Conservation (phyloP, 164 flowering plant genomes). For the Chimonanthus praecox region DNA sequence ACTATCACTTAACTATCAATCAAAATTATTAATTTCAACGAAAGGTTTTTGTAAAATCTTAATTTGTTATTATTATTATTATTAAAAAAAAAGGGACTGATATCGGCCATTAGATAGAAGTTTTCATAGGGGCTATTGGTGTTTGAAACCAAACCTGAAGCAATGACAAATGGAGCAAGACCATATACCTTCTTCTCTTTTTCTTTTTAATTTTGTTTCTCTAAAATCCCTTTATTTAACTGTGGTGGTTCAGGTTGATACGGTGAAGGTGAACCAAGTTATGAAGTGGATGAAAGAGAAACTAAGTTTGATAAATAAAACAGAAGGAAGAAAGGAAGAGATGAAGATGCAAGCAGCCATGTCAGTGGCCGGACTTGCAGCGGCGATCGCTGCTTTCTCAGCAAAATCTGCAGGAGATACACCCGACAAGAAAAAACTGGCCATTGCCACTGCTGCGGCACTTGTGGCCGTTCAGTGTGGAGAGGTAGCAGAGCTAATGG, state of each 20-base stretch:
- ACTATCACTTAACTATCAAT: too few relatives aligned
- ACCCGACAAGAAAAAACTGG: conserved; percentile 4
- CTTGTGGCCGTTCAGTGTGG: conserved; percentile 8
- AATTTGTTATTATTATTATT: too few relatives aligned
- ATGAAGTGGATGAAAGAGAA: background rate
- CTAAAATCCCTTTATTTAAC: background rate
- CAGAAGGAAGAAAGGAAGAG: conserved; percentile 5
- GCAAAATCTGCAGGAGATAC: conserved; percentile 3
- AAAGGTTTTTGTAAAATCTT: too few relatives aligned
- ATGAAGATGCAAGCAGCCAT: conserved; percentile 7
- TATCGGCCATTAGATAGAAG: too few relatives aligned
- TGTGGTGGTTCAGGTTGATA: background rate
- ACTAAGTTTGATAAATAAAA: background rate
- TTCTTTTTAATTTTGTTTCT: background rate
- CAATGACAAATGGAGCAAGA: background rate
- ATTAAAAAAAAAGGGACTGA: too few relatives aligned
- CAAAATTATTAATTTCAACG: too few relatives aligned
- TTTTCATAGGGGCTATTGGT: too few relatives aligned
- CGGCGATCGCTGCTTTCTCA: conserved; percentile 5
- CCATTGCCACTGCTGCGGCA: conserved; percentile 5
- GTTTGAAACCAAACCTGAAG: too few relatives aligned
- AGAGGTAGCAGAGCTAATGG: conserved; percentile 7
- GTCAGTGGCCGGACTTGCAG: conserved; percentile 8
- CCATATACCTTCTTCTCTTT: background rate
- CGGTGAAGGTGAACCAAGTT: background rate